phyloP scores from a whole-genome alignment of 2,329 filamentous ascomycete genomes.

The Hypoxylon sp. region DNA sequence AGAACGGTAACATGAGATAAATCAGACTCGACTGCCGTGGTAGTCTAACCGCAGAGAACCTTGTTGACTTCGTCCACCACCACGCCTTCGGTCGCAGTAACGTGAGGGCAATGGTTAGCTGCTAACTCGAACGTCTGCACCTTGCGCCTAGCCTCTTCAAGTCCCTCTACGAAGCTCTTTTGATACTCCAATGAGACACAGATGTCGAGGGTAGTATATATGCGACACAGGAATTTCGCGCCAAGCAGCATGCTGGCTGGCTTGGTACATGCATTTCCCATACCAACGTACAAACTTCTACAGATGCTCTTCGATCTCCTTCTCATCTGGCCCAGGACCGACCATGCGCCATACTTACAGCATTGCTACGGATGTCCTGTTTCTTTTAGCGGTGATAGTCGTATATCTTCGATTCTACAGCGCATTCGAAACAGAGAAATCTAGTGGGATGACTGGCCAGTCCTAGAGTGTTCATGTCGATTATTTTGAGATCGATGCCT shows the following conservation, averaged over 20 bases:
- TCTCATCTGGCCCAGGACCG: too few species aligned
- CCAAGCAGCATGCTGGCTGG: constrained; percentile 19
- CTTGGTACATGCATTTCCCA: constrained; percentile 36
- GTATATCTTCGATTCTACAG: too few species aligned
- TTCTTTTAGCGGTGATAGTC: too few species aligned
- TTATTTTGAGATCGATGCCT: too few species aligned
- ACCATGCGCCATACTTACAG: too few species aligned
- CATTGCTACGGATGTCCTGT: too few species aligned
- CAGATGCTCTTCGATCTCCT: too few species aligned
- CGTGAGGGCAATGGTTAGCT: background rate
- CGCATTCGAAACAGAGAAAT: too few species aligned
- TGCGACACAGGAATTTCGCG: constrained; percentile 1
- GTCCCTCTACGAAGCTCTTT: background rate
- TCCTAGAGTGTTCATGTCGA: too few species aligned
- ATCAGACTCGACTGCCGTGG: too few species aligned
- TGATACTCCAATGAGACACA: background rate
- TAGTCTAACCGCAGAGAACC: background rate
- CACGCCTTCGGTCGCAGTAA: background rate
- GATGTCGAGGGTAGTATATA: background rate
- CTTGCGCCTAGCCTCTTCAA: background rate
- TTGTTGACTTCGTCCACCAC: background rate
- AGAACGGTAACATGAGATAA: too few species aligned
- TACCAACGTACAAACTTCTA: constrained; percentile 31
- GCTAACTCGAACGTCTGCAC: background rate
- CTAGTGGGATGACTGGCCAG: too few species aligned